Base-by-base conservation (phyloP, 495 filamentous ascomycete genomes). In the Xylona heveae region DNA sequence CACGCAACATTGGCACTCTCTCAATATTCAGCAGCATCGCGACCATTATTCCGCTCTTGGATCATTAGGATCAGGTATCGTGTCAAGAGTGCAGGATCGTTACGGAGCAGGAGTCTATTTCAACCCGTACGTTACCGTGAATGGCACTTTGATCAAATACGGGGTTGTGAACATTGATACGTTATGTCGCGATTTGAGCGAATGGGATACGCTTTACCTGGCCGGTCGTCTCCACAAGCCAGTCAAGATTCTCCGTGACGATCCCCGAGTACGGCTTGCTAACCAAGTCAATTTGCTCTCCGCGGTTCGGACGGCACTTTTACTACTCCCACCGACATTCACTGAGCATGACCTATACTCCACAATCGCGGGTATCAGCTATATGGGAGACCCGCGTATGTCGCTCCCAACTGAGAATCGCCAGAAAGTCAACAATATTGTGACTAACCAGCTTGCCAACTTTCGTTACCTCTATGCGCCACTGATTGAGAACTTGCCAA, bases 71-170 rank as follows among this genome's bases (percentile, higher is more conserved):
- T 93, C 82, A 9, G 80, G 71, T 27, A 62, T 74, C 6, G 74
- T 94, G 12, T 78, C 78, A 7, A 59, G 69, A 28, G 66, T 92
- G 3, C 85, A 97, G 46, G 85, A 95, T 49, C 63, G 59, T 40
- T 77, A 74, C 50, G 88, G 88, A 10, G 88, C 88, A 3, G 88
- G 88, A 6, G 79, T 93, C 20, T 97, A 97, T 49, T 97, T 93
- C 60, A 93, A 97, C 43, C 80, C 88, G 1, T 91, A 85, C 50
- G 66, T 95, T 27, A 83, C 78, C 6, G 71, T 95, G n/a, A 91
- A 94, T 45, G 88, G 90, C 18, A 91, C 79, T 10, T 52, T 93
- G 45, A 88, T 97, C 48, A 97, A 97, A 52, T 97, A 97, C 43
- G 88, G 84, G 12, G 85, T 97, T 3, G 88, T 93, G 6, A 92